Percentiles rank a stretch among this genome's conserved stretches.
These are phyloP conservation scores for Cryptococcus sp. DNA, from an alignment of 1,284 basidiomycete genomes.

Conservation along the genomic window DNA sequence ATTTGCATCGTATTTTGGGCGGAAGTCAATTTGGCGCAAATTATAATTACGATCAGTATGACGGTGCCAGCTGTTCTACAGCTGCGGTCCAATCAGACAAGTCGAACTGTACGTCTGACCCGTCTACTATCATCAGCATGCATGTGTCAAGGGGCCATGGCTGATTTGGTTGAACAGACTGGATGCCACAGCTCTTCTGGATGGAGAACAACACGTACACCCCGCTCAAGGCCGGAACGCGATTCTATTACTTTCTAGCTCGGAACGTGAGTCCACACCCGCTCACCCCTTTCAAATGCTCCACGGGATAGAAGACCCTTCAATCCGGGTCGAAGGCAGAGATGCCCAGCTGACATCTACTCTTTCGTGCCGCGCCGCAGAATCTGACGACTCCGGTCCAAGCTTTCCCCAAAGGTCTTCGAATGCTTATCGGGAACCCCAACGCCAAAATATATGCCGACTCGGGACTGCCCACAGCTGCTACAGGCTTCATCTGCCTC, in stretches of 20 bases:
- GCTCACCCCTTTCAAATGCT: background rate
- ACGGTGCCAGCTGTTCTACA: slow-evolving; percentile 25
- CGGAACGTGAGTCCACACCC: slow-evolving; percentile 17
- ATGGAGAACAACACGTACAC: slow-evolving; percentile 23
- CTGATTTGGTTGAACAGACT: slow-evolving; percentile 3
- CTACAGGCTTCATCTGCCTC: slow-evolving; percentile 23
- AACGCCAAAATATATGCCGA: slow-evolving; percentile 20
- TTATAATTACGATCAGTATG: slow-evolving; percentile 33
- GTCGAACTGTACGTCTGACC: slow-evolving; percentile 21
- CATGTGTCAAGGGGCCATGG: background rate
- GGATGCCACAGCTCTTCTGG: slow-evolving; percentile 25
- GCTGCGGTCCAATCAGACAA: slow-evolving; percentile 36
- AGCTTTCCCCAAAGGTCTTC: slow-evolving; percentile 29
- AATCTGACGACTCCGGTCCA: slow-evolving; percentile 17
- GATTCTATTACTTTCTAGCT: slow-evolving; percentile 41
- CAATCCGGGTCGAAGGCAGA: background rate
- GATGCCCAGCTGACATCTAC: slow-evolving; percentile 10
- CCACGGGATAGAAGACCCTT: background rate
- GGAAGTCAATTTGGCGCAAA: slow-evolving; percentile 36
- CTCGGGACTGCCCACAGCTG: slow-evolving; percentile 8
- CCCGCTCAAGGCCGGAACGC: slow-evolving; percentile 17
- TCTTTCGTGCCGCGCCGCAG: slow-evolving; percentile 3
- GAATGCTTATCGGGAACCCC: slow-evolving; percentile 29
- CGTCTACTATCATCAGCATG: background rate
- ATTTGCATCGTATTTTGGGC: slow-evolving; percentile 32